A percentile compares a stretch with the other conserved stretches of the same genome.
Conservation (phyloP, 164 flowering plant species). For the grape (Vitis vinifera) region ASM3070453v1 NC_081819.1:19346001-19346500, state of each 20-base stretch:
- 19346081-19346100: too few species aligned
- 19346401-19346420: slow-evolving; percentile 71
- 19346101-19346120: too few species aligned
- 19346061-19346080: not conserved
- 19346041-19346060: not conserved
- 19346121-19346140: not conserved
- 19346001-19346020: slow-evolving; percentile 77
- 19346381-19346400: slow-evolving; percentile 58
- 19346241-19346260: slow-evolving; percentile 93
- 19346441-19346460: slow-evolving; percentile 84
- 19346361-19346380: slow-evolving; percentile 73
- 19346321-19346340: slow-evolving; percentile 77
- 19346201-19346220: slow-evolving; percentile 69
- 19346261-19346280: slow-evolving; percentile 84
- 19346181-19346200: slow-evolving; percentile 89
- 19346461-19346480: slow-evolving; percentile 88
- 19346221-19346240: slow-evolving; percentile 80
- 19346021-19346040: slow-evolving; percentile 33
- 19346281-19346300: slow-evolving; percentile 91
- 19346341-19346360: slow-evolving; percentile 83
- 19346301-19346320: slow-evolving; percentile 83
- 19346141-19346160: slow-evolving; percentile 45
- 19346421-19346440: slow-evolving; percentile 89
- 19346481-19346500: slow-evolving; percentile 94
- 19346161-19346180: slow-evolving; percentile 89